Evolutionary conservation across 495 filamentous ascomycete genomes (phyloP), one percentile per base, ranked within the genome.

Genomic region (Penicillium mononematosum): DNA sequence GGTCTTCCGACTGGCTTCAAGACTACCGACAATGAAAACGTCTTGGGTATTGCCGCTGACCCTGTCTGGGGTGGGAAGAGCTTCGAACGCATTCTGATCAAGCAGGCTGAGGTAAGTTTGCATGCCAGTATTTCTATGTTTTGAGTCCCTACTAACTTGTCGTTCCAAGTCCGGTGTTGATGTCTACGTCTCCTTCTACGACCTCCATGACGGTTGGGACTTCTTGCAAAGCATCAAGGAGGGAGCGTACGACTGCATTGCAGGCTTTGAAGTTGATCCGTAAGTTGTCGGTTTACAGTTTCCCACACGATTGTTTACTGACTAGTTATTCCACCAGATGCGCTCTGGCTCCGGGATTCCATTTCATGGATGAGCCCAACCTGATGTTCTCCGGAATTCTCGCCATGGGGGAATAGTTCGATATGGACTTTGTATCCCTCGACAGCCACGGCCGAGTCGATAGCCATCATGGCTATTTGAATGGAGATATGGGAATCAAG

Each of bases 191-290:
- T 64, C 69, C 36, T 83, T 82, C 65, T 67, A 75, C 44, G 65
- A 75, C 29, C 66, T 78, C 39, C 62, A 71, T 24, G 65, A 71
- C 19, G 74, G 74, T 4, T 80, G 72, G 70, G 72, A 79, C 0
- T 63, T 59, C 27, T 41, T 36, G n/a, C 39, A 47, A 4, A 24
- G 11, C 17, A 36, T 51, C 38, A 32, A 46, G 22, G 39, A 48
- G 1, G 58, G 45, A 8, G 5, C 32, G 3, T 45, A 48, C 4
- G 55, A 46, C 11, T 55, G 61, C 65, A 69, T n/a, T 72, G 69
- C 68, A 71, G 70, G 60, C 31, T 78, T 70, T 47, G 69, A 66
- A 6, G 29, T 59, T 46, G 80, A 83, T 53, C 79, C 80, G 68
- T 81, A 58, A 65, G 75, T 73, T 5, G 2, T 8, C 24, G 1